Conservation (phyloP, 371 early-diverging fungal species). For the Catenaria anguillulae region DNA sequence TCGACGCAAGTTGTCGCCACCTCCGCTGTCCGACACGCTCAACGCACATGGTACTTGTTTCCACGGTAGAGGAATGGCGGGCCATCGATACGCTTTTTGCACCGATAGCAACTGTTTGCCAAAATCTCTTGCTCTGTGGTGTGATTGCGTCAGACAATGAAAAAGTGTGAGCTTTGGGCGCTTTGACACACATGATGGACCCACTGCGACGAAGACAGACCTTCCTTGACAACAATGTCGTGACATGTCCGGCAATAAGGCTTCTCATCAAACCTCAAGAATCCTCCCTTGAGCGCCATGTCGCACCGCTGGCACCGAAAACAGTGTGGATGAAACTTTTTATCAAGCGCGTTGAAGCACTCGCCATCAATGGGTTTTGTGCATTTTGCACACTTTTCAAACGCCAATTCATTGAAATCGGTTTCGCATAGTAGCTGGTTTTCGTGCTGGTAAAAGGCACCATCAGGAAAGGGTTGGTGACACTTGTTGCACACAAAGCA, state of each 20-base stretch:
- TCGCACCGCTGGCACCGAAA: constrained; percentile 25
- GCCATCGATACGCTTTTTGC: constrained; percentile 21
- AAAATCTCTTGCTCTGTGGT: constrained; percentile 10
- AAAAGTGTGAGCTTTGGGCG: too few species aligned
- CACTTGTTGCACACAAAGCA: constrained; percentile 14
- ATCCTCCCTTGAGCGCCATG: constrained; percentile 18
- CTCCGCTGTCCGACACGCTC: too few species aligned
- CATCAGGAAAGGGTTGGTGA: constrained; percentile 24
- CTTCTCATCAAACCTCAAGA: constrained; percentile 20
- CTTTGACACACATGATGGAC: too few species aligned
- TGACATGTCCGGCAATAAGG: constrained; percentile 26
- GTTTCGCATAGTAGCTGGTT: constrained; percentile 23
- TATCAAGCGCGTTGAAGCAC: constrained; percentile 22
- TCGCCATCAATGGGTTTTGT: constrained; percentile 24
- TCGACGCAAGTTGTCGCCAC: too few species aligned
- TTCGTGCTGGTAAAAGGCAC: constrained; percentile 21
- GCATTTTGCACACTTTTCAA: constrained; percentile 21
- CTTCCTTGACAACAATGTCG: constrained; percentile 14
- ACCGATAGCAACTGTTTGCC: constrained; percentile 18
- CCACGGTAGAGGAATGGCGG: constrained; percentile 4
- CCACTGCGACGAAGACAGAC: too few species aligned
- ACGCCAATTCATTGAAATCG: constrained; percentile 15
- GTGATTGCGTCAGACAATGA: too few species aligned
- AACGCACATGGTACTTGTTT: constrained; percentile 15
- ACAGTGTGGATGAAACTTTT: constrained; percentile 27